Percentiles rank a stretch among this genome's conserved stretches.
These are phyloP conservation scores for Ramaria sp. DNA, from an alignment of 768 basidiomycete genomes.

Conservation along the genomic window DNA sequence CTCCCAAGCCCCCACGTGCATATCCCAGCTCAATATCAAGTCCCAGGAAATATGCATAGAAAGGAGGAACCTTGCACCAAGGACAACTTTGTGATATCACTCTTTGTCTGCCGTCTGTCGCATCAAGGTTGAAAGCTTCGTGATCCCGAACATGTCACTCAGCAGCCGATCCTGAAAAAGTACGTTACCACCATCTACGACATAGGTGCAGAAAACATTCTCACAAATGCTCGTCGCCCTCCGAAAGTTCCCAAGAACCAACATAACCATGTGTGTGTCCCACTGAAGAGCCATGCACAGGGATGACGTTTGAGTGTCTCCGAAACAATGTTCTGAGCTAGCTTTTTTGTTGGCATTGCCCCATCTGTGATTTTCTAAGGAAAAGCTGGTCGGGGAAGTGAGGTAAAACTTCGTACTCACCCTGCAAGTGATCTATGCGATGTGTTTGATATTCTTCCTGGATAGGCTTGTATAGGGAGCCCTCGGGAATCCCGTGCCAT, in stretches of 20 bases:
- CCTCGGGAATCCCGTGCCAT: not conserved
- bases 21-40: no score
- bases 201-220: no score
- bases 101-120: no score
- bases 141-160: no score
- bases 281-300: not conserved
- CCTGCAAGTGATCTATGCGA: not conserved
- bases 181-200: no score
- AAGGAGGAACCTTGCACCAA: no score
- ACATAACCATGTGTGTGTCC: not conserved
- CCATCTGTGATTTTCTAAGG: not conserved
- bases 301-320: not conserved
- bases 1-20: no score
- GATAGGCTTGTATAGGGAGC: conserved; percentile 2
- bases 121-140: no score
- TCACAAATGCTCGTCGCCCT: no score
- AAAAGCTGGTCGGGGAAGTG: not conserved
- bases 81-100: no score
- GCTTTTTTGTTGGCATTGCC: conserved; percentile 1
- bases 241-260: not conserved
- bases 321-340: not conserved
- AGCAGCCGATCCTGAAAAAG: no score
- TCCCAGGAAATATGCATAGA: no score
- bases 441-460: not conserved
- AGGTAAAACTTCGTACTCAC: not conserved